Evolutionary conservation across 108 stramenopile genomes (phyloP), one percentile per base, ranked within the genome.

Genomic region (Cyclostephanos invisitatus): DNA sequence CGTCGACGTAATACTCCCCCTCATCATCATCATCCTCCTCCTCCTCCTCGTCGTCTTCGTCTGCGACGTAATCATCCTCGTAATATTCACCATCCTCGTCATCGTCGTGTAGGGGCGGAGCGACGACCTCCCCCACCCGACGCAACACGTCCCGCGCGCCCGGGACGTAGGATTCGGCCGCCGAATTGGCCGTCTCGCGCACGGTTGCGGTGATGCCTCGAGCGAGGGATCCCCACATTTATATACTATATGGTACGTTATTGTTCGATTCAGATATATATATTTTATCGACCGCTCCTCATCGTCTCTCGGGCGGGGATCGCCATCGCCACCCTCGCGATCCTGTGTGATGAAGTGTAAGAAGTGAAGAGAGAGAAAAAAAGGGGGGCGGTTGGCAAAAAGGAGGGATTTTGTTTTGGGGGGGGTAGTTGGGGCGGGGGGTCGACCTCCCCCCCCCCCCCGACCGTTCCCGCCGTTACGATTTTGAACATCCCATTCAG

Each of bases 171-270:
- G 57, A 37, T 7, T 55, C 73, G 7, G 77, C 81, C 0, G 77
- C 73, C 61, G 69, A 63, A 9, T 67, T 44, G 67, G 81, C 81
- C 14, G 81, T 74, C 27, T 72, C 72, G 24, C 57, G 63, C 0
- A 75, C 80, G 3, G 68, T 65, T 28, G 70, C 69, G 50, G 81
- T 74, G 60, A 78, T 78, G 14, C 77, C 73, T 21, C 81, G 72
- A 0, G 81, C 81, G 21, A 82, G 62, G 10, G 67, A 74, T 62
- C 81, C 81, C 81, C 81, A 82, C 81, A 82, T 82, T 62, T 17
- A 59, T 60, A 1, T 58, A 32, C 3, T 28, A 32, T 58, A 1
- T 29, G 4, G 28, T 27, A 32, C 6, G 56, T 22, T 55, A 49
- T 49, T 5, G 2, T 49, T 2, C 2, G 2, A 55, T 55, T 55